Base-by-base conservation (phyloP, 106 monocot species). In the Chionographis japonica region DNA sequence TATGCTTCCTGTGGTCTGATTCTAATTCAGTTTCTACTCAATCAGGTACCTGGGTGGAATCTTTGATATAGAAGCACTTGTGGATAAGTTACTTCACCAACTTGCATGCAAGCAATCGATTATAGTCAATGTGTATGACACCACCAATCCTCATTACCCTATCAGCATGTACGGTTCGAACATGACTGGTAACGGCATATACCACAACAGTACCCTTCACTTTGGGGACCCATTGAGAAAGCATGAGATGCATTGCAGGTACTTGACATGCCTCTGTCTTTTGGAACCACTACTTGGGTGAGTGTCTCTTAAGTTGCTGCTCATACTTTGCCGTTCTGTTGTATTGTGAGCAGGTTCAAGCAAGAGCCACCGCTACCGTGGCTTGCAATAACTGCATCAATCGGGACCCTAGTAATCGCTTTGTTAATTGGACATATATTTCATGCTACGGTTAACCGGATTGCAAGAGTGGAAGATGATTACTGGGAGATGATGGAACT, bases 231-330 rank as follows among this genome's bases (percentile, higher is more conserved):
- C 98, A 35, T 39, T 83, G 56, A 83, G 98, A 73, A 90, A 85
- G 74, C 98, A 99, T 78, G 90, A 93, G 82, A 99, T 99, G 93
- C 98, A 90, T 66, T 99, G 98, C 90, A 87, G 98, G 98, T 99
- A 86, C 68, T 62, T 19, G 16, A 61, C 54, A 40, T 56, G 46
- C 18, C 56, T 66, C 20, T 64, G 11, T 42, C 63, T 40, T 41
- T 3, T 8, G 10, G 35, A 18, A 42, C 12, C 27, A 15, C 43
- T 2, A 12, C 7, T 55, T 18, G 12, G 13, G 54, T 2, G 6
- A 40, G 35, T 4, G 15, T 36, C 27, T 41, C n/a, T 58, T 27
- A 20, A 11, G 35, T n/a, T 58, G 20, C 10, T 50, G 14, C 15
- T 60, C 27, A 51, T 36, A 8, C 2, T 35, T 12, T n/a, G 50